Conservation (phyloP, 768 basidiomycete species). For the Pilatotrama ljubarskyi region DNA sequence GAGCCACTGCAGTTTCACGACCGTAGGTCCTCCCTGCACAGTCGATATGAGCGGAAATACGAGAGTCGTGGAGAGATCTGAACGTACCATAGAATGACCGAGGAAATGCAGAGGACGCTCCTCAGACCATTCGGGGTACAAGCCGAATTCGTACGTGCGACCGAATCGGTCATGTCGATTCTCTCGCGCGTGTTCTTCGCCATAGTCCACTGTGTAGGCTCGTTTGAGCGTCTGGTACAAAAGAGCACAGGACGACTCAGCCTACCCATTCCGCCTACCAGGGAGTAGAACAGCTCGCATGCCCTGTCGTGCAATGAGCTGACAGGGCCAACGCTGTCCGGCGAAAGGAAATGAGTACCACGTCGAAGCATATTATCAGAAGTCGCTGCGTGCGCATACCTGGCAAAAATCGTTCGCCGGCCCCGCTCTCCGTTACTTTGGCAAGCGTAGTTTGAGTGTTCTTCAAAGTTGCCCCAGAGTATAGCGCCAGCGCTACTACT, state of each 20-base stretch:
- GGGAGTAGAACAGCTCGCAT: constrained; percentile 49
- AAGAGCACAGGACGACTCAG: not conserved
- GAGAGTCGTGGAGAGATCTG: not conserved
- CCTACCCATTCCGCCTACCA: constrained; percentile 47
- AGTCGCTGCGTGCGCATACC: constrained; percentile 19
- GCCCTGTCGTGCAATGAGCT: constrained; percentile 55
- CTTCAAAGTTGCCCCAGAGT: constrained; percentile 43
- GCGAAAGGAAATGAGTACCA: not conserved
- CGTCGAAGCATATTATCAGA: too few species aligned
- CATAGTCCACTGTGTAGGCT: constrained; percentile 45
- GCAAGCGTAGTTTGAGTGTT: constrained; percentile 32
- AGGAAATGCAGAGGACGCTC: constrained; percentile 47
- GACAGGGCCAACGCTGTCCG: constrained; percentile 46
- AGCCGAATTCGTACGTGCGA: constrained; percentile 37
- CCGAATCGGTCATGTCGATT: constrained; percentile 46
- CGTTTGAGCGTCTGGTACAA: not conserved
- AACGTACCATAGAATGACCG: constrained; percentile 47
- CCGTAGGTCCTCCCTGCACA: constrained; percentile 46
- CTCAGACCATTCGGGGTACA: constrained; percentile 50
- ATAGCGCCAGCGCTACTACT: constrained; percentile 38
- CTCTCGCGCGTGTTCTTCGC: constrained; percentile 40
- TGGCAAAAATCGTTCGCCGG: constrained; percentile 33
- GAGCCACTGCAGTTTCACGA: constrained; percentile 47
- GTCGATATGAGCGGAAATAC: not conserved
- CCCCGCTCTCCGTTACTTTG: constrained; percentile 8